Percentiles rank a stretch among this genome's conserved stretches.
Conservation (phyloP, 495 filamentous ascomycete species). For the Hamigera avellanea region DNA sequence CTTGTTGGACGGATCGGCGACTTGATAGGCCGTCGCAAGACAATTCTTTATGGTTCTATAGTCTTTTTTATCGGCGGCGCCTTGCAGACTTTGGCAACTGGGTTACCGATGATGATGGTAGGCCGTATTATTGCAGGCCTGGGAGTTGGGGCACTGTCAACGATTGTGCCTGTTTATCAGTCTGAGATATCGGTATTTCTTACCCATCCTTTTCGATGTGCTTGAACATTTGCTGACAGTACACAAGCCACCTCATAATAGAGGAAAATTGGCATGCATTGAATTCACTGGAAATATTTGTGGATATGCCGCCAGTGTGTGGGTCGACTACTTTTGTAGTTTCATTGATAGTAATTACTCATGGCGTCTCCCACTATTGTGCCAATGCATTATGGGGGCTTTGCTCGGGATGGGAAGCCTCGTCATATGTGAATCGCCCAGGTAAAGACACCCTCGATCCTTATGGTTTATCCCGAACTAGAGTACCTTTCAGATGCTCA, state of each 20-base stretch:
- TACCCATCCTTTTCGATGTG: not conserved
- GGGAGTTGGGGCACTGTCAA: conserved; percentile 87
- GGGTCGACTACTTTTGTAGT: conserved; percentile 96
- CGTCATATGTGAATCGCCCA: conserved; percentile 90
- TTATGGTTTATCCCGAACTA: too few species aligned
- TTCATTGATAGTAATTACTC: conserved; percentile 76
- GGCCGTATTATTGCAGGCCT: conserved; percentile 87
- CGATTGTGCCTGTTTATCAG: conserved; percentile 96
- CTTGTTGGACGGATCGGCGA: conserved; percentile 85
- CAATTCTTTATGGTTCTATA: conserved; percentile 86
- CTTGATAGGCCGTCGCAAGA: conserved; percentile 77
- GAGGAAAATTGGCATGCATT: conserved; percentile 91
- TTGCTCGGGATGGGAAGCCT: conserved; percentile 76
- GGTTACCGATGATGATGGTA: conserved; percentile 85
- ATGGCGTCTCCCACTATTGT: conserved; percentile 82
- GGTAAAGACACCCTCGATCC: conserved; percentile 40
- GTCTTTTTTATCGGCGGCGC: conserved; percentile 88
- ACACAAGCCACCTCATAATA: conserved; percentile 72
- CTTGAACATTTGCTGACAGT: conserved; percentile 6
- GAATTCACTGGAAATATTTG: conserved; percentile 96
- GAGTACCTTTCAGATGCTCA: too few species aligned
- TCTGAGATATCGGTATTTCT: conserved; percentile 63
- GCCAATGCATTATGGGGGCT: conserved; percentile 90
- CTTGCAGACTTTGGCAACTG: conserved; percentile 67
- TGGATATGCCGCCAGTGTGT: conserved; percentile 91